phyloP scores from a whole-genome alignment of 805 yeast species.

The Candida yuanshanica region DNA sequence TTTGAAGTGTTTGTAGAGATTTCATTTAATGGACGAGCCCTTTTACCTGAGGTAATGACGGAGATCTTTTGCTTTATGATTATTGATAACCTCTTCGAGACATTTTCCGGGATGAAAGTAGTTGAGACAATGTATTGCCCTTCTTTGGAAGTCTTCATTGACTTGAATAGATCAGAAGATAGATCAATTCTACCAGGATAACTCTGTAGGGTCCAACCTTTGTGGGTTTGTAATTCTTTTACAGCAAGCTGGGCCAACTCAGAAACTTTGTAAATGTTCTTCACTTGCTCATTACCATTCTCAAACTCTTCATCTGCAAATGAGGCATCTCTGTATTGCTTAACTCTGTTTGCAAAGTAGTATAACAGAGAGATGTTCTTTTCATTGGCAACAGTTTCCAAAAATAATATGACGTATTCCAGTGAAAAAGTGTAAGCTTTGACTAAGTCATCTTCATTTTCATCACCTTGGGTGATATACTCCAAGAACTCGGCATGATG shows the following conservation, averaged over 20 bases:
- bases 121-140: conserved; percentile 52
- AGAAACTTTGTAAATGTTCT: conserved; percentile 56
- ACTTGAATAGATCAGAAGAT: conserved; percentile 64
- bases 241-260: conserved; percentile 69
- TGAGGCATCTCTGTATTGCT: conserved; percentile 64
- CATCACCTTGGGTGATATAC: conserved; percentile 28
- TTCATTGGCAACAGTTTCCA: conserved; percentile 53
- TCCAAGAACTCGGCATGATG: conserved; percentile 66
- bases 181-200: conserved; percentile 78
- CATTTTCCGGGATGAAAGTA: conserved; percentile 47
- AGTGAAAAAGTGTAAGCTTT: conserved; percentile 49
- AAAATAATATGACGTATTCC: conserved; percentile 53
- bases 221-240: conserved; percentile 48
- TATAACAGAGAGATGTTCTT: conserved; percentile 69
- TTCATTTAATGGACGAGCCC: conserved; percentile 8
- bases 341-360: conserved; percentile 71
- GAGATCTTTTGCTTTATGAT: conserved; percentile 30
- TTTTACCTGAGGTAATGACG: conserved; percentile 19
- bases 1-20: conserved; percentile 11
- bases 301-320: conserved; percentile 29
- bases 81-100: conserved; percentile 32
- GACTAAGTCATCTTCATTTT: conserved; percentile 23
- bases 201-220: conserved; percentile 65
- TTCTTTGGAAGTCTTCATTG: conserved; percentile 50
- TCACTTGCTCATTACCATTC: conserved; percentile 21